These are phyloP conservation scores for Phaseolus coccineus DNA, from an alignment of 331 rosid genomes.

Conservation along the genomic window DNA sequence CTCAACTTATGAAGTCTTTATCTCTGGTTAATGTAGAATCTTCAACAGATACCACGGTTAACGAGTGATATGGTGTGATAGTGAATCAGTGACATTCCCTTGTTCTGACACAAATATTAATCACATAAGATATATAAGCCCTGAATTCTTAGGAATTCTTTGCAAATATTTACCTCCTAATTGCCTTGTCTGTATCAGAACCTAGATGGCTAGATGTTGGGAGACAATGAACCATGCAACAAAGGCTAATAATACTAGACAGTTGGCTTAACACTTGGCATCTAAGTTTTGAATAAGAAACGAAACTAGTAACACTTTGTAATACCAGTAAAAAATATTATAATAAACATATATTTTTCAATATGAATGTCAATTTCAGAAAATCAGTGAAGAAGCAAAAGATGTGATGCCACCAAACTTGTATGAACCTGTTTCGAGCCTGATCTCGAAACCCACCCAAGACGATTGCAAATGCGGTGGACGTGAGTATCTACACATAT, in stretches of 20 bases:
- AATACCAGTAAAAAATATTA: too few relatives aligned
- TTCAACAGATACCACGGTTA: too few relatives aligned
- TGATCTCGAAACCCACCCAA: constrained; percentile 81
- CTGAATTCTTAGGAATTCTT: neutral
- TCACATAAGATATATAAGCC: neutral
- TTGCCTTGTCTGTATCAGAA: neutral
- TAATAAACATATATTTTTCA: neutral
- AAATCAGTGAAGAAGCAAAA: constrained; percentile 24
- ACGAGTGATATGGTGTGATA: neutral
- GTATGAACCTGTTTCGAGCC: constrained; percentile 79
- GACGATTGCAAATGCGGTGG: constrained; percentile 93
- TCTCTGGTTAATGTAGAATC: too few relatives aligned
- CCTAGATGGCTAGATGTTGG: constrained; percentile 3
- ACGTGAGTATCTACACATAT: constrained; percentile 98
- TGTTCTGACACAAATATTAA: constrained; percentile 17
- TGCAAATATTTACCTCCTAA: neutral
- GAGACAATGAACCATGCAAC: constrained; percentile 9
- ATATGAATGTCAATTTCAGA: constrained; percentile 7
- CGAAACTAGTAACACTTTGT: too few relatives aligned
- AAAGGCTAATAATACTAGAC: neutral
- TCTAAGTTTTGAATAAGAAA: too few relatives aligned
- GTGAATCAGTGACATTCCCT: neutral
- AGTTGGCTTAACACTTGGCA: neutral
- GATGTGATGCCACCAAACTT: constrained; percentile 31
- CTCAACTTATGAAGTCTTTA: too few relatives aligned